Evolutionary conservation across 2,329 filamentous ascomycete genomes (phyloP), one percentile per base, ranked within the genome.

Genomic region (Ophiostoma triangulosporum): DNA sequence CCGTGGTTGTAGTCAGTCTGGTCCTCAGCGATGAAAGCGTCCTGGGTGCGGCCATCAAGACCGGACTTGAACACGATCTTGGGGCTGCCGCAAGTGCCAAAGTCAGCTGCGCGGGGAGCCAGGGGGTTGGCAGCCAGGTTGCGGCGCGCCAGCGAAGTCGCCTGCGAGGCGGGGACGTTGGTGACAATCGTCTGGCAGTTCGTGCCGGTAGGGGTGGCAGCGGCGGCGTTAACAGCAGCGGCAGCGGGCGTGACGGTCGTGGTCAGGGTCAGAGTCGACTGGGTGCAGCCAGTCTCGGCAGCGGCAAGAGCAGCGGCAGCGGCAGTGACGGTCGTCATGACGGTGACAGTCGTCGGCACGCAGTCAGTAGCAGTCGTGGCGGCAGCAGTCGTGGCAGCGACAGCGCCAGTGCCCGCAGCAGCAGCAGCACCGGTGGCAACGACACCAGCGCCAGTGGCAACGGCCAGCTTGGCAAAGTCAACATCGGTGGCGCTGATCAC

Each of bases 1-100:
- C 72, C 71, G 60, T 75, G 73, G 61, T 66, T 68, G 63, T 71
- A 75, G 57, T 65, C 65, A 29, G 57, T 58, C 55, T 67, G 60
- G 62, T 74, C 68, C 9, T 62, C 62, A 35, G 72, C 66, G 58
- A 70, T 65, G 57, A 74, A 75, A 14, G 69, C 65, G 26, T 65
- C 60, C 29, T 69, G 64, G 33, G 65, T 65, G 56, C 72, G 70
- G 49, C 70, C 71, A 58, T 73, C 71, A 45, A 73, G 67, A 2
- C 70, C 69, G 9, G 61, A 54, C 50, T 66, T 66, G 60, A 74
- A 74, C 17, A 66, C 58, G 56, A 75, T 69, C 49, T 66, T 65
- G 4, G 71, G 67, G 58, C 69, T 59, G 43, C 62, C 56, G 64
- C 72, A 74, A 50, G 60, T 60, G 20, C 72, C 72, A 46, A 73